Conservation (phyloP, 2,329 filamentous ascomycete species). For the Verticillium longisporum region DNA sequence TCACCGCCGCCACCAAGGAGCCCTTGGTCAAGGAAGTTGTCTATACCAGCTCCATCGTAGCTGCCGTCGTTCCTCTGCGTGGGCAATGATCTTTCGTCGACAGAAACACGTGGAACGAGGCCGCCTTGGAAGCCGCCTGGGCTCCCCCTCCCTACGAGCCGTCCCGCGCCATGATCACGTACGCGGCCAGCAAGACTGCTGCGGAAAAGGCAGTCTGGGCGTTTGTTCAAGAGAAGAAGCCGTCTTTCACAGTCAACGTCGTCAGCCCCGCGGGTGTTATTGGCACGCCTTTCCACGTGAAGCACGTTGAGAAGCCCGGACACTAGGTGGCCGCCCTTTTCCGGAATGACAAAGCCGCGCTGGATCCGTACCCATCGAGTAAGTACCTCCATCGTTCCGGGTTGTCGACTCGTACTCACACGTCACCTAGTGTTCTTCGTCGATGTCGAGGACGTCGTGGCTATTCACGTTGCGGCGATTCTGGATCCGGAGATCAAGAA, state of each 20-base stretch:
- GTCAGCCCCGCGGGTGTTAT: slow-evolving; percentile 7
- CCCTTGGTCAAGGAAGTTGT: slow-evolving; percentile 27
- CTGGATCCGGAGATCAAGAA: slow-evolving; percentile 17
- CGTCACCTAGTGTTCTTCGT: slow-evolving; percentile 10
- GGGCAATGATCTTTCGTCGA: not conserved
- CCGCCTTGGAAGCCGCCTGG: slow-evolving; percentile 20
- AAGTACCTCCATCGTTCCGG: not conserved
- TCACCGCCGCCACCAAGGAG: slow-evolving; percentile 32
- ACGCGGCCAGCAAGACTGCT: slow-evolving; percentile 20
- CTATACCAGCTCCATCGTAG: slow-evolving; percentile 15
- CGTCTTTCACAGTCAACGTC: slow-evolving; percentile 17
- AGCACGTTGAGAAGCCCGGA: slow-evolving; percentile 8
- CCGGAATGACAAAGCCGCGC: slow-evolving; percentile 2
- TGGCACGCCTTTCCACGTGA: slow-evolving; percentile 13
- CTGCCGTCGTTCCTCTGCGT: not conserved
- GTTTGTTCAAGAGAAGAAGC: slow-evolving; percentile 17
- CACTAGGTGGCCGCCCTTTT: not conserved
- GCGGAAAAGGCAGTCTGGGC: slow-evolving; percentile 21
- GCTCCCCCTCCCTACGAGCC: slow-evolving; percentile 18
- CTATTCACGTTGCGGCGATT: slow-evolving; percentile 20
- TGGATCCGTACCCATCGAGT: not conserved
- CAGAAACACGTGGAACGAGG: slow-evolving; percentile 21
- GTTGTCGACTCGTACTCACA: too few relatives aligned
- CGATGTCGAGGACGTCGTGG: slow-evolving; percentile 19
- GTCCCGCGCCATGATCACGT: slow-evolving; percentile 6